Percentiles rank a stretch among this genome's conserved stretches.
Conservation (phyloP, 495 filamentous ascomycete species). For the Cudoniella acicularis region DNA sequence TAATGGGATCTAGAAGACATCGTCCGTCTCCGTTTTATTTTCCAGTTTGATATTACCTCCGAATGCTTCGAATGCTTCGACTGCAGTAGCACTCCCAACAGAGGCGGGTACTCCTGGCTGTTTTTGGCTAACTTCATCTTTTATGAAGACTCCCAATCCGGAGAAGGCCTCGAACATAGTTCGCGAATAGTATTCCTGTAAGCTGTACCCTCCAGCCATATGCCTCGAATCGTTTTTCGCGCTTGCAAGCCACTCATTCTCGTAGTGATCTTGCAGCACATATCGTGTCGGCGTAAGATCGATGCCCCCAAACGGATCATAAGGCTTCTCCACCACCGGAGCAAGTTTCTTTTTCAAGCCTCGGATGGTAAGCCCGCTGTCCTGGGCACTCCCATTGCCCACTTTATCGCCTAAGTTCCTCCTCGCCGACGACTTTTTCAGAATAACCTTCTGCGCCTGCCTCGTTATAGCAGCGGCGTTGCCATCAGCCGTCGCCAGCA, state of each 20-base stretch:
- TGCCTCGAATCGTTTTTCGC: slow-evolving; percentile 55
- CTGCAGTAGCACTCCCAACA: slow-evolving; percentile 25
- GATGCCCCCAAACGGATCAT: slow-evolving; percentile 84
- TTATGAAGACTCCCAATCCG: slow-evolving; percentile 78
- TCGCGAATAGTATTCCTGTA: slow-evolving; percentile 73
- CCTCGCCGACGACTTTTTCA: slow-evolving; percentile 58
- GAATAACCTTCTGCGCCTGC: slow-evolving; percentile 58
- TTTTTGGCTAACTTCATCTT: slow-evolving; percentile 60
- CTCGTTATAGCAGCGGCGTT: slow-evolving; percentile 49
- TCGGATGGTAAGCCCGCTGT: slow-evolving; percentile 56
- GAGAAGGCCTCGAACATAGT: slow-evolving; percentile 86
- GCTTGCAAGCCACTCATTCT: slow-evolving; percentile 56
- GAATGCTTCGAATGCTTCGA: slow-evolving; percentile 28
- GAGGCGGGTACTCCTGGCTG: slow-evolving; percentile 23
- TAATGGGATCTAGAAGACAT: slow-evolving; percentile 29
- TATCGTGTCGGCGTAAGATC: slow-evolving; percentile 66
- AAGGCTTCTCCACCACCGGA: slow-evolving; percentile 65
- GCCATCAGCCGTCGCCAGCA: slow-evolving; percentile 35
- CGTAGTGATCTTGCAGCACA: slow-evolving; percentile 60
- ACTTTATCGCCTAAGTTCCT: slow-evolving; percentile 40
- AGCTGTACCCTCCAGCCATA: slow-evolving; percentile 77
- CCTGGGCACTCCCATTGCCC: slow-evolving; percentile 22
- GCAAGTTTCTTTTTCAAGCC: slow-evolving; percentile 67
- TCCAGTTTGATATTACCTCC: slow-evolving; percentile 39
- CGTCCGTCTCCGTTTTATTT: slow-evolving; percentile 44